These are phyloP conservation scores for Penicillium chermesinum DNA, from an alignment of 495 filamentous ascomycete species.

Conservation along the genomic window DNA sequence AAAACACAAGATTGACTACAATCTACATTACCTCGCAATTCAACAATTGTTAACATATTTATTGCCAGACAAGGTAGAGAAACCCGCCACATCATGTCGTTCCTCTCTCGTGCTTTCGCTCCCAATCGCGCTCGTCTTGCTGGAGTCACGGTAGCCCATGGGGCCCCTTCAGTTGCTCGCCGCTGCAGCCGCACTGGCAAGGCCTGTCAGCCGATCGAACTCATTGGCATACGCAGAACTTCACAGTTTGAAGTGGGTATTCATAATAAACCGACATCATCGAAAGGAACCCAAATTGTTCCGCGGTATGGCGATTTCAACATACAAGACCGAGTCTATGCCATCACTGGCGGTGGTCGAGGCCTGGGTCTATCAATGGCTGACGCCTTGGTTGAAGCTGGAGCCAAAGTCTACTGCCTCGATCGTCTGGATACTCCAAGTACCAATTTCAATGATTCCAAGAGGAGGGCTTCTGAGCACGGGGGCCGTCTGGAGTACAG, in stretches of 20 bases:
- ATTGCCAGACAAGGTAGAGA: too few relatives aligned
- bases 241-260: constrained; percentile 29
- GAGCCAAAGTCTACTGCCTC: constrained; percentile 57
- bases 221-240: constrained; percentile 14
- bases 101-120: constrained; percentile 8
- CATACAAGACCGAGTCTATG: constrained; percentile 52
- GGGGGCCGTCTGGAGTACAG: too few relatives aligned
- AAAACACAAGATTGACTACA: too few relatives aligned
- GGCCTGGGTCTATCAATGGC: constrained; percentile 58
- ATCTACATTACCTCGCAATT: too few relatives aligned
- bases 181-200: constrained; percentile 15
- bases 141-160: constrained; percentile 5
- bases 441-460: too few relatives aligned
- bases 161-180: constrained; percentile 8
- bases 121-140: constrained; percentile 14
- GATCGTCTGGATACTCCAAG: constrained; percentile 53
- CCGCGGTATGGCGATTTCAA: constrained; percentile 48
- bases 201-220: too few relatives aligned
- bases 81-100: constrained; percentile 14
- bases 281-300: constrained; percentile 16
- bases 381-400: constrained; percentile 65
- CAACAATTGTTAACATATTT: too few relatives aligned
- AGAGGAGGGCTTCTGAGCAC: constrained; percentile 32
- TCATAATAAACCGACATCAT: constrained; percentile 27
- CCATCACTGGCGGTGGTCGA: constrained; percentile 67